A percentile compares a stretch with the other conserved stretches of the same genome.
phyloP scores from a whole-genome alignment of 768 basidiomycete species.

The Cyclocybe aegerita region DNA sequence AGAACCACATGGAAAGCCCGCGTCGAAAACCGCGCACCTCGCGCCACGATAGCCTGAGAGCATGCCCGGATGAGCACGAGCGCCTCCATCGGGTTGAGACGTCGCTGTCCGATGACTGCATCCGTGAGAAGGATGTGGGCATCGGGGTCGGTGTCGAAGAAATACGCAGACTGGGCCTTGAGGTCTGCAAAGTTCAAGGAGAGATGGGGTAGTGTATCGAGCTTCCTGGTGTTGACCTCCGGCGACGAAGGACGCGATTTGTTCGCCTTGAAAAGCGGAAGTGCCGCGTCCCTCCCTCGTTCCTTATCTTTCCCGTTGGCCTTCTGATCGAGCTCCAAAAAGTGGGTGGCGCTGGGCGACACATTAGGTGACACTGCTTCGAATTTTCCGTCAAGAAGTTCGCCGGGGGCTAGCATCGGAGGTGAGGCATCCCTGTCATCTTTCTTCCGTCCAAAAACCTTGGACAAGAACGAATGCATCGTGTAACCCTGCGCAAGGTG shows the following conservation, averaged over 20 bases:
- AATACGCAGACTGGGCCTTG: constrained; percentile 49
- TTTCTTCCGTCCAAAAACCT: constrained; percentile 76
- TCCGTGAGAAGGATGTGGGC: constrained; percentile 48
- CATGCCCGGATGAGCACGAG: constrained; percentile 66
- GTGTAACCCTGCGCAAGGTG: constrained; percentile 26
- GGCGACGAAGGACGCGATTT: constrained; percentile 38
- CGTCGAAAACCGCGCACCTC: constrained; percentile 46
- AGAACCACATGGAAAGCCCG: constrained; percentile 4
- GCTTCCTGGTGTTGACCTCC: constrained; percentile 32
- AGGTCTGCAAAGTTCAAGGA: constrained; percentile 60
- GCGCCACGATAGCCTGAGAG: constrained; percentile 61
- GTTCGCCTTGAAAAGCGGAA: constrained; percentile 49
- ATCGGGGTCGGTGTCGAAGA: constrained; percentile 61
- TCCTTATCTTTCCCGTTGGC: constrained; percentile 25
- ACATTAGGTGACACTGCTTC: constrained; percentile 61
- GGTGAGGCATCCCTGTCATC: constrained; percentile 49
- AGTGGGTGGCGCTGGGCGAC: constrained; percentile 38
- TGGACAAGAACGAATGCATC: constrained; percentile 73
- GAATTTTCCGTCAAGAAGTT: constrained; percentile 72
- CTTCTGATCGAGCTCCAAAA: constrained; percentile 33
- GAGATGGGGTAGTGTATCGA: constrained; percentile 48
- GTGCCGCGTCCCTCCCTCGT: constrained; percentile 34
- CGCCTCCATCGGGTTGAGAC: constrained; percentile 62
- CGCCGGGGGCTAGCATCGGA: constrained; percentile 29
- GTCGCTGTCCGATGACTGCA: constrained; percentile 52